A percentile compares a stretch with the other conserved stretches of the same genome.
Conservation (phyloP, 768 basidiomycete species). For the Ramaria sp. region DNA sequence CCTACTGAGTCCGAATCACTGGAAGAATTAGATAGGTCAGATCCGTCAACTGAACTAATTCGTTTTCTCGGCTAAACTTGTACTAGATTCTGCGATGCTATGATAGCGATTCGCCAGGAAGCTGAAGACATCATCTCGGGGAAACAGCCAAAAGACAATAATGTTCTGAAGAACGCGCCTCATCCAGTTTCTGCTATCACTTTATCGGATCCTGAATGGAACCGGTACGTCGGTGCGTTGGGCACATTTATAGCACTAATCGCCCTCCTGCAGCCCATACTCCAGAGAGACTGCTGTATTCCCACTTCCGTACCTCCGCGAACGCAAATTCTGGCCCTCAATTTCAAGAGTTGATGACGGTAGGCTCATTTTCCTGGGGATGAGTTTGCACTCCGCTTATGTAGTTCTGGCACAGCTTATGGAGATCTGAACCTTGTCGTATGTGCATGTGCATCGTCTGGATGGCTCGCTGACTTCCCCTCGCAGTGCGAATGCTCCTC, state of each 20-base stretch:
- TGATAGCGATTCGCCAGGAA: constrained; percentile 92
- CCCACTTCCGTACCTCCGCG: constrained; percentile 69
- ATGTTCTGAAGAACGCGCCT: constrained; percentile 88
- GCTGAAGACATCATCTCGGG: constrained; percentile 81
- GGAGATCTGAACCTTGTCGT: constrained; percentile 88
- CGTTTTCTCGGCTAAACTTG: neutral
- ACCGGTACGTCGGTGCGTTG: constrained; percentile 39
- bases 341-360: constrained; percentile 90
- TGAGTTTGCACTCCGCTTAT: constrained; percentile 8
- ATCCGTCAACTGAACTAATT: neutral
- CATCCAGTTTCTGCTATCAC: constrained; percentile 74
- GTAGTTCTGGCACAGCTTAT: constrained; percentile 44
- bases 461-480: constrained; percentile 8
- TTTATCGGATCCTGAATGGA: constrained; percentile 74
- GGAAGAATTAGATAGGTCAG: constrained; percentile 80
- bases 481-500: constrained; percentile 75
- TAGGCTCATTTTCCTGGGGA: constrained; percentile 26
- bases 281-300: constrained; percentile 85
- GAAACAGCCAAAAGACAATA: constrained; percentile 84
- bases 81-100: constrained; percentile 88
- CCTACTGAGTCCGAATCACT: constrained; percentile 94
- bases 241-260: neutral
- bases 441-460: constrained; percentile 24
- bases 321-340: constrained; percentile 96
- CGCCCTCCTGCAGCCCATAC: constrained; percentile 52